A percentile compares a stretch with the other conserved stretches of the same genome.
phyloP scores from a whole-genome alignment of 768 basidiomycete genomes.

The Pleurotus tuber-regium region DNA sequence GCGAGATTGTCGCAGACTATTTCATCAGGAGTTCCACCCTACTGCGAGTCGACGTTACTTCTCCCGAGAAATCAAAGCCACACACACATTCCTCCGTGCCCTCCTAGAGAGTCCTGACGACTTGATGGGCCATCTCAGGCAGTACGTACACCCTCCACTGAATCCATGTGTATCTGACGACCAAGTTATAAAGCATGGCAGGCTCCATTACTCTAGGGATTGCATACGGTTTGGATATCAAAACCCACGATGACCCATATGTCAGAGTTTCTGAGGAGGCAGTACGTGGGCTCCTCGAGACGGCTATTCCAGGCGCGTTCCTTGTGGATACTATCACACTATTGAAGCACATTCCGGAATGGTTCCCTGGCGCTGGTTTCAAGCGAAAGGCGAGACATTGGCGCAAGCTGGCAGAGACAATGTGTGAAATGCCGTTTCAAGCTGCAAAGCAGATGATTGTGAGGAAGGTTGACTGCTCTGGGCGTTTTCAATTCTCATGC shows the following conservation, averaged over 20 bases:
- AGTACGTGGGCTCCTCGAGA: conserved; percentile 20
- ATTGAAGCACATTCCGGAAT: conserved; percentile 17
- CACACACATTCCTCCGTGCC: conserved; percentile 21
- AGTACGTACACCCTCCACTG: conserved; percentile 19
- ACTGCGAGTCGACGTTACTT: conserved; percentile 25
- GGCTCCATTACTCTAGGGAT: conserved; percentile 35
- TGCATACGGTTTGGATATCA: conserved; percentile 37
- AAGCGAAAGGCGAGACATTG: conserved; percentile 26
- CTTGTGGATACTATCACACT: conserved; percentile 37
- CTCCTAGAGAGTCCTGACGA: conserved; percentile 25
- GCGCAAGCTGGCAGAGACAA: conserved; percentile 17
- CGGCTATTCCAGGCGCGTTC: conserved; percentile 35
- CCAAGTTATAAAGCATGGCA: conserved; percentile 20
- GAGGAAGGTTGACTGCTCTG: not conserved
- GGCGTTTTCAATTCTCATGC: not conserved
- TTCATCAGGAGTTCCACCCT: conserved; percentile 36
- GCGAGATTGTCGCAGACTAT: conserved; percentile 29
- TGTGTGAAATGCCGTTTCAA: conserved; percentile 27
- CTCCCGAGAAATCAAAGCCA: conserved; percentile 21
- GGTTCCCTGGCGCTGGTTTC: conserved; percentile 38
- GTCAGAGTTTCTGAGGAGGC: conserved; percentile 25
- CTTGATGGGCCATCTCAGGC: conserved; percentile 26
- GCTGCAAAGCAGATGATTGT: conserved; percentile 26
- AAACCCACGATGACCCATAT: conserved; percentile 33
- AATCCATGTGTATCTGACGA: not conserved